Percentiles rank a stretch among this genome's conserved stretches.
Conservation (phyloP, 345 rosid species). For the Durio zibethinus region DNA sequence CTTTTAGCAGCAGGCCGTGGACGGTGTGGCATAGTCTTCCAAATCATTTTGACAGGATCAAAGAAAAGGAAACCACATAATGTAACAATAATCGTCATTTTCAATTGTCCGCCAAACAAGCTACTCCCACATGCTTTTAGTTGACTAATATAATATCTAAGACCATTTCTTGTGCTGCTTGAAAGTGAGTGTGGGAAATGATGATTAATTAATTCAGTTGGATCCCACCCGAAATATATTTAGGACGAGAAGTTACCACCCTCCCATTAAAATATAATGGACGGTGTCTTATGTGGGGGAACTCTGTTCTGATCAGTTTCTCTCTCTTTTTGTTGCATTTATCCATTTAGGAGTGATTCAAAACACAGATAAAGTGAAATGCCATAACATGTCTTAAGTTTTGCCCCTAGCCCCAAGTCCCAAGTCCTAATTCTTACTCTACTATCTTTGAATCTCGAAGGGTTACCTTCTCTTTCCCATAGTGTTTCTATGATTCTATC, state of each 20-base stretch:
- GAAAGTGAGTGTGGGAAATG: not conserved
- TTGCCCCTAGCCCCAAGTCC: no score
- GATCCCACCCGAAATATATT: not conserved
- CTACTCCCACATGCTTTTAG: constrained; percentile 1
- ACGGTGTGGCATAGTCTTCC: not conserved
- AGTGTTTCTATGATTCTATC: no score
- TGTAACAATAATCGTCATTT: not conserved
- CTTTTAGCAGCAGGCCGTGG: not conserved
- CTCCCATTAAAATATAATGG: not conserved
- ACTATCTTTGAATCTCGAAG: not conserved
- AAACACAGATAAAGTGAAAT: not conserved
- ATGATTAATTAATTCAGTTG: not conserved
- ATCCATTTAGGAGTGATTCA: no score
- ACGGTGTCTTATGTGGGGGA: not conserved
- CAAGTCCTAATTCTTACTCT: not conserved
- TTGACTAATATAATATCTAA: not conserved
- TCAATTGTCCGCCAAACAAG: not conserved
- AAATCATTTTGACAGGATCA: not conserved
- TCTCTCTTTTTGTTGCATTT: no score
- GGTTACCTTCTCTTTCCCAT: not conserved
- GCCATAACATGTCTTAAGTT: not conserved
- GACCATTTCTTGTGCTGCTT: not conserved
- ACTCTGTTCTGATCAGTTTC: not conserved
- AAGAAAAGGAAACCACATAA: not conserved
- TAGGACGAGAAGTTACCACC: not conserved